Percentiles rank a stretch among this genome's conserved stretches.
Evolutionary conservation across 768 basidiomycete genomes (phyloP).

Genomic region (Kwoniella sp.): DNA sequence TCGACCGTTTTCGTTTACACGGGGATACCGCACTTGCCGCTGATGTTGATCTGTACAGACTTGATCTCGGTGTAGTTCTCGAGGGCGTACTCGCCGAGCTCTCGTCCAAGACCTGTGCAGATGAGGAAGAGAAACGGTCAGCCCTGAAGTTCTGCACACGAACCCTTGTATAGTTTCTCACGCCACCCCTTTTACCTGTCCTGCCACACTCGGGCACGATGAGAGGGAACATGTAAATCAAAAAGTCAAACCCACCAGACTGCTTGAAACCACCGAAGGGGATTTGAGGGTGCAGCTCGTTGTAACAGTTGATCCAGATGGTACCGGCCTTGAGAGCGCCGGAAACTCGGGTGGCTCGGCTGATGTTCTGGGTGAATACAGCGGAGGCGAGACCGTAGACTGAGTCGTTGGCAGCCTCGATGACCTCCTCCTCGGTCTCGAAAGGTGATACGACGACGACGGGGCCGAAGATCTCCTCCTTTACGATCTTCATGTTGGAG

Average conservation of each 20-base stretch:
- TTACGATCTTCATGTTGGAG: conserved; percentile 76
- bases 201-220: conserved; percentile 2
- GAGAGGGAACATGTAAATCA: neutral
- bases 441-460: conserved; percentile 84
- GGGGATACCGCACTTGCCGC: conserved; percentile 27
- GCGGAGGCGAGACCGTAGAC: conserved; percentile 84
- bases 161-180: conserved; percentile 1
- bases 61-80: conserved; percentile 66
- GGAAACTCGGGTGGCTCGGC: conserved; percentile 71
- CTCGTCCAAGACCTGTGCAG: conserved; percentile 65
- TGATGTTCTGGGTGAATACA: conserved; percentile 73
- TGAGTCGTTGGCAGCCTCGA: conserved; percentile 82
- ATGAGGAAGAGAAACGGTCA: neutral
- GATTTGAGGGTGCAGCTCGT: conserved; percentile 72
- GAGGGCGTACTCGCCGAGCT: conserved; percentile 76
- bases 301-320: conserved; percentile 49
- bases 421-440: conserved; percentile 72
- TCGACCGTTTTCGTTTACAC: neutral
- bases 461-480: conserved; percentile 95
- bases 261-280: conserved; percentile 89
- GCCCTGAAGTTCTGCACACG: neutral
- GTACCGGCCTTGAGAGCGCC: conserved; percentile 80
- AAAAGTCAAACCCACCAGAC: conserved; percentile 60
- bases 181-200: neutral
- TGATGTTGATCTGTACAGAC: conserved; percentile 62